Conservation (phyloP, 768 basidiomycete genomes). For the Lanmaoa pseudosensibilis region DNA sequence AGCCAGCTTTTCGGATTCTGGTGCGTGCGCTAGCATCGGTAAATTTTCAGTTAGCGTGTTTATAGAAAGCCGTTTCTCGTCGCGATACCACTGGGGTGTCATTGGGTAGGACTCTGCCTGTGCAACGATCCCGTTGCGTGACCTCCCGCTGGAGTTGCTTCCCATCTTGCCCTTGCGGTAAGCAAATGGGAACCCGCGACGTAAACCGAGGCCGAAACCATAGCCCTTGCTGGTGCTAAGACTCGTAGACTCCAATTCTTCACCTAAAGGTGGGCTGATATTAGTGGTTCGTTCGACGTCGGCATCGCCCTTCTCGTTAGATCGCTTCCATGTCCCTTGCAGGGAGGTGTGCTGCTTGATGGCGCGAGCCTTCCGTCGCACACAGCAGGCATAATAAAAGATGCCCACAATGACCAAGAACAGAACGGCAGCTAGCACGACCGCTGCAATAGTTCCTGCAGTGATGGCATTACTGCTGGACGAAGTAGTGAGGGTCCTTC, state of each 20-base stretch:
- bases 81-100: slow-evolving; percentile 20
- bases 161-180: slow-evolving; percentile 25
- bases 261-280: slow-evolving; percentile 14
- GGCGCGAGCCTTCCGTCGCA: slow-evolving; percentile 47
- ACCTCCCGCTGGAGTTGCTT: slow-evolving; percentile 20
- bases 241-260: slow-evolving; percentile 28
- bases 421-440: slow-evolving; percentile 57
- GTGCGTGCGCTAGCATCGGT: slow-evolving; percentile 16
- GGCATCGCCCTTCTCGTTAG: not conserved
- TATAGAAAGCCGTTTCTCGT: slow-evolving; percentile 32
- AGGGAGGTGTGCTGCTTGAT: slow-evolving; percentile 8
- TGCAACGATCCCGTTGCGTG: slow-evolving; percentile 7
- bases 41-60: slow-evolving; percentile 22
- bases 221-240: slow-evolving; percentile 35
- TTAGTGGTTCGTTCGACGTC: slow-evolving; percentile 14
- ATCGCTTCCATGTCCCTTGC: not conserved
- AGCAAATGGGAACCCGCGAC: slow-evolving; percentile 27
- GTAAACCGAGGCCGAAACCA: slow-evolving; percentile 34
- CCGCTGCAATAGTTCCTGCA: slow-evolving; percentile 65
- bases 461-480: slow-evolving; percentile 31
- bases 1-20: slow-evolving; percentile 35
- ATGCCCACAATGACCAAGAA: slow-evolving; percentile 45
- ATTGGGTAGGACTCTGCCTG: slow-evolving; percentile 25
- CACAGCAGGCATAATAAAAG: slow-evolving; percentile 46
- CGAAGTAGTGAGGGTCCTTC: slow-evolving; percentile 19